Percentiles rank a stretch among this genome's conserved stretches.
Conservation (phyloP, 352 stramenopile species). For the Phytophthora pseudosyringae region DNA sequence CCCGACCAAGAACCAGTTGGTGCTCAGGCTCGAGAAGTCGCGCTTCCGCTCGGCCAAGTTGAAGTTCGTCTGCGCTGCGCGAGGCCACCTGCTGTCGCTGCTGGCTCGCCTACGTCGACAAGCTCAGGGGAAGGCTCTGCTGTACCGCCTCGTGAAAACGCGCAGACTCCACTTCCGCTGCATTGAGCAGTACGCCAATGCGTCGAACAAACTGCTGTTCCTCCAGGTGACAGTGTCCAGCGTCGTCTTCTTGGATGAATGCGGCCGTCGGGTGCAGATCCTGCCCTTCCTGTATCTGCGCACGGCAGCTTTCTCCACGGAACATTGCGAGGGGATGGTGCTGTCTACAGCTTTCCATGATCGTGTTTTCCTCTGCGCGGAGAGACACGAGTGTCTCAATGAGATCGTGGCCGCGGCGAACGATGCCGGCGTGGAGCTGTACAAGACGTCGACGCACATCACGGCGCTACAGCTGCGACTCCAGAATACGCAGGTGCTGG, state of each 20-base stretch:
- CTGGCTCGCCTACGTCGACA: slow-evolving; percentile 54
- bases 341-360: slow-evolving; percentile 69
- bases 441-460: slow-evolving; percentile 45
- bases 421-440: slow-evolving; percentile 50
- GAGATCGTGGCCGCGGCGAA: slow-evolving; percentile 58
- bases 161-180: slow-evolving; percentile 58
- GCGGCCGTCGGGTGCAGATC: slow-evolving; percentile 44
- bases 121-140: slow-evolving; percentile 46
- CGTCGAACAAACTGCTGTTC: slow-evolving; percentile 56
- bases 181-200: slow-evolving; percentile 74
- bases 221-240: slow-evolving; percentile 58
- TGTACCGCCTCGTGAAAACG: slow-evolving; percentile 36
- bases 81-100: slow-evolving; percentile 62
- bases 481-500: slow-evolving; percentile 61
- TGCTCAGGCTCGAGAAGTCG: slow-evolving; percentile 68
- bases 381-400: slow-evolving; percentile 64
- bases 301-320: slow-evolving; percentile 43
- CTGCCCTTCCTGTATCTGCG: slow-evolving; percentile 70
- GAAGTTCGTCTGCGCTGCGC: slow-evolving; percentile 63
- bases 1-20: slow-evolving; percentile 54
- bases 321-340: slow-evolving; percentile 64
- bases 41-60: slow-evolving; percentile 60
- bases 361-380: slow-evolving; percentile 68
- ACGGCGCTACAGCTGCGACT: slow-evolving; percentile 62
- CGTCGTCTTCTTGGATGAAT: slow-evolving; percentile 63